A percentile compares a stretch with the other conserved stretches of the same genome.
Conservation (phyloP, 2,329 filamentous ascomycete genomes). For the Pyricularia sp. region DNA sequence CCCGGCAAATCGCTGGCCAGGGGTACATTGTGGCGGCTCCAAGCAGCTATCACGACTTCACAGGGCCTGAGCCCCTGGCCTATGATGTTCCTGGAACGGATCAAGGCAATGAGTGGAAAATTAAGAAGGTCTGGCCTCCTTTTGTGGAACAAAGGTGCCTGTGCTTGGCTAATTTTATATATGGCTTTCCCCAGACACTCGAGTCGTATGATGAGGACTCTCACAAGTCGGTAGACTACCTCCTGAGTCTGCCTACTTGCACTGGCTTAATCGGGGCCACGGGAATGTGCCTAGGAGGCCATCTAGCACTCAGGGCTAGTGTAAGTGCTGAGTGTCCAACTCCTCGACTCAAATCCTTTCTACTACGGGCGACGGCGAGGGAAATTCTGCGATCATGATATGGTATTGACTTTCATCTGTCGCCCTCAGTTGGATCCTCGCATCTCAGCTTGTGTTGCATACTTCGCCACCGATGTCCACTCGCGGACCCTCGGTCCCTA, state of each 20-base stretch:
- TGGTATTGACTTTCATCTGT: background rate
- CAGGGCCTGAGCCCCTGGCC: slow-evolving; percentile 68
- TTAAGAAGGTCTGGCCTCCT: slow-evolving; percentile 52
- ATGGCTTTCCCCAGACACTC: slow-evolving; percentile 47
- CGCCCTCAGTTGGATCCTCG: slow-evolving; percentile 55
- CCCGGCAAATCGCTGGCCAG: slow-evolving; percentile 82
- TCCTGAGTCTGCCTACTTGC: slow-evolving; percentile 66
- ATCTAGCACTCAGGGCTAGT: slow-evolving; percentile 58
- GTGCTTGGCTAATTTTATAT: background rate
- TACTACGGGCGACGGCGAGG: background rate
- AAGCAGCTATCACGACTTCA: slow-evolving; percentile 90
- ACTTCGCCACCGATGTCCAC: slow-evolving; percentile 91
- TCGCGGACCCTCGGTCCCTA: slow-evolving; percentile 61
- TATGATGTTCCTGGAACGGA: slow-evolving; percentile 88
- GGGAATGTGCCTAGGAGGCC: slow-evolving; percentile 90
- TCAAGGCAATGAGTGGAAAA: slow-evolving; percentile 77
- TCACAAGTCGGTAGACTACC: slow-evolving; percentile 55
- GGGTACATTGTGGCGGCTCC: slow-evolving; percentile 91
- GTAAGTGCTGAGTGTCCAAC: slow-evolving; percentile 24
- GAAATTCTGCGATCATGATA: background rate
- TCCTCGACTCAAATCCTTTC: background rate
- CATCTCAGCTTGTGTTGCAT: slow-evolving; percentile 70
- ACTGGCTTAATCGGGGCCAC: slow-evolving; percentile 71
- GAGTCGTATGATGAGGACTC: slow-evolving; percentile 80
- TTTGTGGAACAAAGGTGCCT: background rate